phyloP scores from a whole-genome alignment of 1,139 yeast genomes.

The Candida glucosophila region DNA sequence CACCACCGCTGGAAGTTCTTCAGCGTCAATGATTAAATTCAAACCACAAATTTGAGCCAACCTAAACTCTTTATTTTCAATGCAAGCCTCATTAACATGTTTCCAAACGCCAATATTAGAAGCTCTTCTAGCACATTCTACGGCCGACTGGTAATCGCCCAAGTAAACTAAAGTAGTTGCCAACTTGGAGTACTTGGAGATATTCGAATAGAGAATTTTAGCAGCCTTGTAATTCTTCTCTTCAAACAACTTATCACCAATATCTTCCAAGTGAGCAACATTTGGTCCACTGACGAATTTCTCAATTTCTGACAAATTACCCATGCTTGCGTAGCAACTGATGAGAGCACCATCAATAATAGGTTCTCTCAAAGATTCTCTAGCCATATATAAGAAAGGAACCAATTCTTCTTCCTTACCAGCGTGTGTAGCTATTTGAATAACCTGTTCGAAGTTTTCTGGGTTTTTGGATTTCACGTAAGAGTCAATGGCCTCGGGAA shows the following conservation, averaged over 20 bases:
- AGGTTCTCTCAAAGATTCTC: conserved; percentile 86
- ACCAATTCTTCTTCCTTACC: conserved; percentile 93
- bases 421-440: conserved; percentile 91
- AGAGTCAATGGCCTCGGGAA: conserved; percentile 85
- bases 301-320: conserved; percentile 72
- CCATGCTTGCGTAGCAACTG: conserved; percentile 76
- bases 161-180: conserved; percentile 92
- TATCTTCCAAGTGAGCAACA: conserved; percentile 84
- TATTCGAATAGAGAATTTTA: conserved; percentile 73
- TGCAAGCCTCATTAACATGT: conserved; percentile 94
- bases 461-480: conserved; percentile 90
- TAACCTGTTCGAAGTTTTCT: conserved; percentile 80
- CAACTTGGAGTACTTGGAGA: conserved; percentile 89
- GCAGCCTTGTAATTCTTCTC: conserved; percentile 88
- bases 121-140: conserved; percentile 98
- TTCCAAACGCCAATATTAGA: conserved; percentile 93
- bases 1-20: conserved; percentile 88
- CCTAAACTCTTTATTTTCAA: conserved; percentile 90
- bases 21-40: conserved; percentile 94
- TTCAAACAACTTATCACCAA: conserved; percentile 87
- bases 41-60: conserved; percentile 98
- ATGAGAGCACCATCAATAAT: conserved; percentile 87
- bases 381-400: conserved; percentile 87
- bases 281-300: conserved; percentile 77
- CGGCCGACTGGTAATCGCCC: conserved; percentile 92